Evolutionary conservation across 2,329 filamentous ascomycete genomes (phyloP).

Genomic region (Calonectria naviculata): DNA sequence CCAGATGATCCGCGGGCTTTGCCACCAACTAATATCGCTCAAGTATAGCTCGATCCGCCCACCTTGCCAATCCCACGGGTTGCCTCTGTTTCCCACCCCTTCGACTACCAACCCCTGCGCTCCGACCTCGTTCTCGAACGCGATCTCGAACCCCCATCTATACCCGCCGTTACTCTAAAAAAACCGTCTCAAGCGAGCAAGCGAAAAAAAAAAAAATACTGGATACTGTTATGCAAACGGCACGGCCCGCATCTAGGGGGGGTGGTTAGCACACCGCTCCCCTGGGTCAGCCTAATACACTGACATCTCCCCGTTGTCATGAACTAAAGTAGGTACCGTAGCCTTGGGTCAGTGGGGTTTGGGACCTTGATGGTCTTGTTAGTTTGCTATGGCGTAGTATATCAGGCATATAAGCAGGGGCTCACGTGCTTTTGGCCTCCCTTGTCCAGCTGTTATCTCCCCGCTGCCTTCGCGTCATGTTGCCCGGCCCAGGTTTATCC

Average conservation of each 20-base stretch:
- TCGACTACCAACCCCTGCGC: not conserved
- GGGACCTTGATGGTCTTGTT: conserved; percentile 17
- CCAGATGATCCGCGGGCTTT: not conserved
- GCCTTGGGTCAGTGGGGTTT: not conserved
- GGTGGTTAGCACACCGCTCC: not conserved
- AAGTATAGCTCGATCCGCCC: not conserved
- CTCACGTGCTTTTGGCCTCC: not conserved
- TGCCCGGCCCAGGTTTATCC: not conserved
- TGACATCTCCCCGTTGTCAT: not conserved
- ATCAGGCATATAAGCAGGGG: not conserved
- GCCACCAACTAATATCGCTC: not conserved
- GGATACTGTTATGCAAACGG: conserved; percentile 9
- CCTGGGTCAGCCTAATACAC: not conserved
- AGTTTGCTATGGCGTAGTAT: not conserved
- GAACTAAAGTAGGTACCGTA: conserved; percentile 8
- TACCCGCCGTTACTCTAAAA: not conserved
- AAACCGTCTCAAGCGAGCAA: not conserved
- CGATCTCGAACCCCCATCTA: conserved; percentile 1
- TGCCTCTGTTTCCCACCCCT: not conserved
- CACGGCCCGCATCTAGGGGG: conserved; percentile 14
- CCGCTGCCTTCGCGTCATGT: not conserved
- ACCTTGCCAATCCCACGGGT: not conserved
- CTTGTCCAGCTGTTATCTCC: not conserved
- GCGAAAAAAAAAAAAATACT: not conserved
- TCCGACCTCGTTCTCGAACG: not conserved